Base-by-base conservation (phyloP, 768 basidiomycete genomes). In the Auricularia heimuer region DNA sequence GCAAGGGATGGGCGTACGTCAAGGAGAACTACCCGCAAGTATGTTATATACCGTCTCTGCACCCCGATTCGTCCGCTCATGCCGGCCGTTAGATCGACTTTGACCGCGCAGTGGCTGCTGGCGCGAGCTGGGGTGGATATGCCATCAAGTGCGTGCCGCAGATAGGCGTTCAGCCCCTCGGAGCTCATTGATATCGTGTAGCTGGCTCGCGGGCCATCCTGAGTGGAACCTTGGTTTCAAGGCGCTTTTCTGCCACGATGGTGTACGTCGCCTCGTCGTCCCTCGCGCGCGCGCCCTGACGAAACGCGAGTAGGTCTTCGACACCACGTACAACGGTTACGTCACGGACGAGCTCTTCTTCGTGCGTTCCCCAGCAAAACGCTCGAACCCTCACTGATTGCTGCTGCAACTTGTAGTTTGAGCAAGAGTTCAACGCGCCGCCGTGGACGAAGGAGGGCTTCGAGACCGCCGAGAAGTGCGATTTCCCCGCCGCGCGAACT, bases 141-240 rank as follows among this genome's bases (percentile, higher is more conserved):
- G 90, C 92, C 14, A 87, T 93, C 78, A 92, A 94, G 90, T 92
- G 70, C 18, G 82, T 65, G 3, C 14, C 2, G 4, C 21, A 12
- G 2, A 56, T 33, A 10, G 0, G 18, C 8, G 8, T 39, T 16
- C 14, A n/a, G 14, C 29, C 34, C 37, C 64, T 67, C 39, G 21
- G 18, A 67, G 64, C 14, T 18, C 36, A 61, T 62, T 2, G 47
- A 65, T 64, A 63, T 16, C 42, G 35, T 60, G 66, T 61, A 96
- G 94, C 74, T 97, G 92, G 92, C 94, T 97, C 63, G 91, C 96
- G 76, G 92, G 94, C 0, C 92, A 97, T 72, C 90, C 91, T 10
- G 93, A 96, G 69, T 92, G 81, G 67, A 87, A 83, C 3, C 93
- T 94, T 72, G 82, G 83, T 24, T 97, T 98, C 81, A 97, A 95